phyloP scores from a whole-genome alignment of 371 early-diverging fungal genomes.

The Globomyces sp. region DNA sequence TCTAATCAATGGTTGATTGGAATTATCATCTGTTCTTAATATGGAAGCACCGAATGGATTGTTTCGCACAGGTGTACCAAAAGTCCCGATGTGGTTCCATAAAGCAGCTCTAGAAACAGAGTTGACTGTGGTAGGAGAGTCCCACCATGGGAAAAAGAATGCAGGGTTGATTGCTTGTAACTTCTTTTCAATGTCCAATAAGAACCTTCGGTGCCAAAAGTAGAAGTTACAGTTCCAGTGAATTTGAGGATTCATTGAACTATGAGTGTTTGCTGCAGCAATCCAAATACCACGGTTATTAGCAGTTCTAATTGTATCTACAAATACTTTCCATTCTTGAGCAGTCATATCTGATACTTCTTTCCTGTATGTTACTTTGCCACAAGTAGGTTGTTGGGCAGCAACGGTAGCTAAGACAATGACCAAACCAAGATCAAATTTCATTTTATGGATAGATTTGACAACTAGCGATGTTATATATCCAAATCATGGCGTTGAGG shows the following conservation, averaged over 20 bases:
- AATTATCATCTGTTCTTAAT: too few relatives aligned
- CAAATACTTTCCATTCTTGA: conserved; percentile 3
- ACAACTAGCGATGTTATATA: too few relatives aligned
- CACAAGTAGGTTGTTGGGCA: neutral
- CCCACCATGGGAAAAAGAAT: conserved; percentile 56
- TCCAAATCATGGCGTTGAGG: too few relatives aligned
- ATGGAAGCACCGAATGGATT: too few relatives aligned
- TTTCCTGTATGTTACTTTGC: neutral
- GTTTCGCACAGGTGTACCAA: too few relatives aligned
- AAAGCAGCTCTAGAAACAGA: neutral
- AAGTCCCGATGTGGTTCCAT: neutral
- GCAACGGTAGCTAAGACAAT: too few relatives aligned
- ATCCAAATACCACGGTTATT: conserved; percentile 28
- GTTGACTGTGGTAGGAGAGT: conserved; percentile 27
- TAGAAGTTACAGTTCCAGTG: conserved; percentile 26
- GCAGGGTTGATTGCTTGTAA: conserved; percentile 42
- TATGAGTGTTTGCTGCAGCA: conserved; percentile 22
- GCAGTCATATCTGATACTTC: neutral
- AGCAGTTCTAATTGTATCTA: neutral
- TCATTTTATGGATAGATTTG: too few relatives aligned
- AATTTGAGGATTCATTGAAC: conserved; percentile 1
- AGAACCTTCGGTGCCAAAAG: conserved; percentile 30
- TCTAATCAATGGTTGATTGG: neutral
- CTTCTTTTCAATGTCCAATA: conserved; percentile 30
- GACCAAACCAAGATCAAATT: too few relatives aligned